These are phyloP conservation scores for Bretschneidera sinensis DNA, from an alignment of 345 rosid species.

Conservation along the genomic window DNA sequence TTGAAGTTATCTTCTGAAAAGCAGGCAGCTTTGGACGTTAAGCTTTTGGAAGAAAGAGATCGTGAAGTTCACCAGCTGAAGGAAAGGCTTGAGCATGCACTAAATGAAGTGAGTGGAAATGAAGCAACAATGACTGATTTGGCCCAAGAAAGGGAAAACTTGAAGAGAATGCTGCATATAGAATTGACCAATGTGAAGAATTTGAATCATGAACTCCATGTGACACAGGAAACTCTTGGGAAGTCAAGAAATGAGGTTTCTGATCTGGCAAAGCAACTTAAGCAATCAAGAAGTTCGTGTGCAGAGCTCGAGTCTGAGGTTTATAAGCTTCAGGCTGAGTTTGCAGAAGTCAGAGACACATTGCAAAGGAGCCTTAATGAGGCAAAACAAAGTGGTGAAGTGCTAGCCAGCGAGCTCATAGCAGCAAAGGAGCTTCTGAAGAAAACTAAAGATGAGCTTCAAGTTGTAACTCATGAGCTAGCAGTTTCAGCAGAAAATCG, in stretches of 20 bases:
- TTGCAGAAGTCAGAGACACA: constrained; percentile 35
- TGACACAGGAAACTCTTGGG: constrained; percentile 39
- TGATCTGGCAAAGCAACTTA: constrained; percentile 48
- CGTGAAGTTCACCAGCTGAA: constrained; percentile 44
- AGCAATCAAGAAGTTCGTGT: constrained; percentile 39
- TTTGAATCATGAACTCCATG: constrained; percentile 54
- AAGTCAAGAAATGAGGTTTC: constrained; percentile 49
- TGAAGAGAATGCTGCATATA: constrained; percentile 41
- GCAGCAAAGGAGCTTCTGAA: constrained; percentile 44
- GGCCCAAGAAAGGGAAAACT: constrained; percentile 52
- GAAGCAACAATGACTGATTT: constrained; percentile 39
- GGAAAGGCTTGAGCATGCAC: constrained; percentile 43
- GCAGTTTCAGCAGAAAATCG: constrained; percentile 40
- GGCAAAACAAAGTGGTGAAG: constrained; percentile 37
- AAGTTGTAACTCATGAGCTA: constrained; percentile 37
- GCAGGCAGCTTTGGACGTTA: constrained; percentile 46
- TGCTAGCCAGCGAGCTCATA: constrained; percentile 46
- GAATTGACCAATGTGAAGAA: constrained; percentile 39
- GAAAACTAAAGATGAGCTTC: constrained; percentile 48
- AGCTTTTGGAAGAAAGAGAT: constrained; percentile 43
- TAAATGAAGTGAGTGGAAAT: constrained; percentile 31
- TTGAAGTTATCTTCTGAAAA: constrained; percentile 56
- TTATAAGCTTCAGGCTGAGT: constrained; percentile 44
- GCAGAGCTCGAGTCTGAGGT: constrained; percentile 62
- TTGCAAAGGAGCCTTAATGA: constrained; percentile 43